Percentiles rank a stretch among this genome's conserved stretches.
Evolutionary conservation across 2,329 filamentous ascomycete genomes (phyloP).

Genomic region (Claviceps humidiphila): DNA sequence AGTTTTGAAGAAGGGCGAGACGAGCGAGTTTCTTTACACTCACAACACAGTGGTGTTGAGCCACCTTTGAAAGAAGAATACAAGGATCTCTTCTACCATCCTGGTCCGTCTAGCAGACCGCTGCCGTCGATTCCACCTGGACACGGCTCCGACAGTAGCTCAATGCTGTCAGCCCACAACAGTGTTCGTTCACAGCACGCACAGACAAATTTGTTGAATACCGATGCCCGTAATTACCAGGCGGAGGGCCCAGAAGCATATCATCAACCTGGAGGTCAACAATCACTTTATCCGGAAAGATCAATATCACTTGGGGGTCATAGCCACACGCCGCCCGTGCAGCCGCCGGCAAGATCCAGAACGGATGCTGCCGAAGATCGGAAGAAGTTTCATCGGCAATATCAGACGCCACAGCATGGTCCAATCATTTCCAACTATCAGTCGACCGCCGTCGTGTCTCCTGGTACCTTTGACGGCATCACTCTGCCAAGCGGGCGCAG

Average conservation of each 20-base stretch:
- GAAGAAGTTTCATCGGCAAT: slow-evolving; percentile 39
- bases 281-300: slow-evolving; percentile 42
- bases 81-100: slow-evolving; percentile 88
- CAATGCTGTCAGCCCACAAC: slow-evolving; percentile 33
- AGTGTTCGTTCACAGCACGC: slow-evolving; percentile 30
- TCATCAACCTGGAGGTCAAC: slow-evolving; percentile 23
- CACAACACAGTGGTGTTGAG: slow-evolving; percentile 46
- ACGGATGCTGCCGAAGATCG: slow-evolving; percentile 77
- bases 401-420: slow-evolving; percentile 38
- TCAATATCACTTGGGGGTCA: slow-evolving; percentile 77
- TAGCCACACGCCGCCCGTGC: slow-evolving; percentile 63
- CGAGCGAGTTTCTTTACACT: slow-evolving; percentile 50
- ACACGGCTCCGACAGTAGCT: slow-evolving; percentile 47
- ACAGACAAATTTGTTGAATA: slow-evolving; percentile 35
- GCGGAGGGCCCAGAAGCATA: slow-evolving; percentile 37
- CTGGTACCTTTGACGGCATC: slow-evolving; percentile 65
- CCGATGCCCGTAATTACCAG: slow-evolving; percentile 27
- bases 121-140: slow-evolving; percentile 49
- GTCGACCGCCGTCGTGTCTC: slow-evolving; percentile 34
- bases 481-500: slow-evolving; percentile 60
- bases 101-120: slow-evolving; percentile 55
- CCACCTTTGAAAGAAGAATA: slow-evolving; percentile 60
- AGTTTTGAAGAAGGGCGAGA: slow-evolving; percentile 84
- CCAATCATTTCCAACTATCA: slow-evolving; percentile 44
- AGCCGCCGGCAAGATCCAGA: slow-evolving; percentile 78